Conservation (phyloP, 2,329 filamentous ascomycete genomes). For the Scedosporium apiospermum region DNA sequence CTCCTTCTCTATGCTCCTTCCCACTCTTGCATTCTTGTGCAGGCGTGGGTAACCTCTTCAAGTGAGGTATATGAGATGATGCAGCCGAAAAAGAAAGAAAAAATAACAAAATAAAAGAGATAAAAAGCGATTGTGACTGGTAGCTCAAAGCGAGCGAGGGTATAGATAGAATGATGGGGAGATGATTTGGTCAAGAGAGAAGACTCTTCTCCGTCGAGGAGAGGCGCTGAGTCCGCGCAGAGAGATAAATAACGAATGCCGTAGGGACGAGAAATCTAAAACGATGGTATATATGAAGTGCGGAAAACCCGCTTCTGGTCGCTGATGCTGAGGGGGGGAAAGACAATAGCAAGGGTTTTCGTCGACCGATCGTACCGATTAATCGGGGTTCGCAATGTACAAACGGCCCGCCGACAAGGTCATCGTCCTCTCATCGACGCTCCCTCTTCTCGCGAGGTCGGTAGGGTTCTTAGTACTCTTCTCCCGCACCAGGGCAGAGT, state of each 20-base stretch:
- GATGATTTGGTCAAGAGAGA: not conserved
- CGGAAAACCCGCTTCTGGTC: too few species aligned
- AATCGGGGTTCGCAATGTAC: constrained; percentile 81
- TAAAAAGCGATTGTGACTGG: not conserved
- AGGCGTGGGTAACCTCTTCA: too few species aligned
- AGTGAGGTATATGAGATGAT: too few species aligned
- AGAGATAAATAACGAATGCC: too few species aligned
- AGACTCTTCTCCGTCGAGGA: not conserved
- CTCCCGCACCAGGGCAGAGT: constrained; percentile 50
- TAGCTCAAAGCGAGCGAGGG: not conserved
- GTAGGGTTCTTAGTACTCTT: constrained; percentile 60
- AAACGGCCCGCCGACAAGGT: constrained; percentile 65
- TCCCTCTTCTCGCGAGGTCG: constrained; percentile 66
- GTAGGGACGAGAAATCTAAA: too few species aligned
- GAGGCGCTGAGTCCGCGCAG: too few species aligned
- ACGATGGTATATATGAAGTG: too few species aligned
- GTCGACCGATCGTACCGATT: constrained; percentile 13
- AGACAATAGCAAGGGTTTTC: too few species aligned
- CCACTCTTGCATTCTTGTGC: not conserved
- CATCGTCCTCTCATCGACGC: constrained; percentile 73
- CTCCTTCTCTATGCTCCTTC: not conserved
- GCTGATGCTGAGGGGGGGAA: too few species aligned
- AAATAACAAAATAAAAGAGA: not conserved
- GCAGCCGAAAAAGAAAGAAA: not conserved
- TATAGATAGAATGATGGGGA: not conserved